Evolutionary conservation across 805 yeast species (phyloP).

Genomic region (Nakazawaea peltata): DNA sequence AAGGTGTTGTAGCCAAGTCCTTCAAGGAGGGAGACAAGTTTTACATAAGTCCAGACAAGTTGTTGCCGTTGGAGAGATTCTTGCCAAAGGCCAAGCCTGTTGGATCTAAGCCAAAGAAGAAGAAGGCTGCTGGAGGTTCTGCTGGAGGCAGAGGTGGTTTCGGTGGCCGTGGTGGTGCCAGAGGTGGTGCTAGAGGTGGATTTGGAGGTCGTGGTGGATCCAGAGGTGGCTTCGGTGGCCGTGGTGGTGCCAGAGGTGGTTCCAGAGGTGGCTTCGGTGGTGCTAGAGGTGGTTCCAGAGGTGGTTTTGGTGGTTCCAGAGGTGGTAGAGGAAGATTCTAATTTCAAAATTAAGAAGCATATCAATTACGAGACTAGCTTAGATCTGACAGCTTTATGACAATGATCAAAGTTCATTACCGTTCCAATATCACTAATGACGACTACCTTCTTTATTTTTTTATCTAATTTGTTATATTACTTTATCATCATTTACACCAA

Average conservation of each 20-base stretch:
- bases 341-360: too few species aligned
- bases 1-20: constrained; percentile 91
- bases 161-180: constrained; percentile 29
- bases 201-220: constrained; percentile 39
- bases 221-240: constrained; percentile 34
- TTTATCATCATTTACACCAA: too few species aligned
- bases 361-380: too few species aligned
- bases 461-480: too few species aligned
- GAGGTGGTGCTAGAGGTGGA: constrained; percentile 34
- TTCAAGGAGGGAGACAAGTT: constrained; percentile 96
- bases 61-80: constrained; percentile 93
- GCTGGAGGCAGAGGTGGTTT: constrained; percentile 37
- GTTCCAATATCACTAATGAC: too few species aligned
- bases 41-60: constrained; percentile 90
- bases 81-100: constrained; percentile 90
- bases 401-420: too few species aligned
- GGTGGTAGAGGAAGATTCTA: constrained; percentile 15
- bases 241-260: constrained; percentile 32
- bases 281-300: constrained; percentile 36
- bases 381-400: too few species aligned
- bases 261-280: constrained; percentile 32
- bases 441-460: too few species aligned
- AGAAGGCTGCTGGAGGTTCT: constrained; percentile 52
- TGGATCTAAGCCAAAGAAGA: constrained; percentile 75
- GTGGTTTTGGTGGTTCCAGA: constrained; percentile 20